These are phyloP conservation scores for Huntiella abstrusa DNA, from an alignment of 2,329 filamentous ascomycete species.

Conservation along the genomic window DNA sequence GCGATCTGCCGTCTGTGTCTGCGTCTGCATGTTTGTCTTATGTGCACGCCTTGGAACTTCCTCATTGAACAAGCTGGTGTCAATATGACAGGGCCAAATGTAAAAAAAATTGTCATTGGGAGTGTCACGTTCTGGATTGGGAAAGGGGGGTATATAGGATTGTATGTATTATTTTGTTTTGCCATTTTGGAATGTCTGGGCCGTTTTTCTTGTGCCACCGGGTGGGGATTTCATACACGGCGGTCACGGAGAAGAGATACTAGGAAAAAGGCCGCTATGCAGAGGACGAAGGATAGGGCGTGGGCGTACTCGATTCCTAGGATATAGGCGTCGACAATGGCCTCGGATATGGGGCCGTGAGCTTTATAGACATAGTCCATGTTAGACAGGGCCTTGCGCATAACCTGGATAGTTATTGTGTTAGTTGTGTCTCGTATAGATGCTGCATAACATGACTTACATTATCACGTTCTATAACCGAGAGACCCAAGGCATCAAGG, in stretches of 20 bases:
- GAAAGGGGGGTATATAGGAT: no score
- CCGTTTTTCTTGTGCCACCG: not conserved
- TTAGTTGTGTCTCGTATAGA: not conserved
- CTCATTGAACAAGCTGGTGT: no score
- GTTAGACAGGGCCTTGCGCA: conserved; percentile 17
- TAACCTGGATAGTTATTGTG: conserved; percentile 15
- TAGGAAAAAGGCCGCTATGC: conserved; percentile 15
- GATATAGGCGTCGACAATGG: conserved; percentile 19
- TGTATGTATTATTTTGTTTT: not conserved
- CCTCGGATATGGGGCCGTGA: conserved; percentile 15
- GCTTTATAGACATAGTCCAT: conserved; percentile 18
- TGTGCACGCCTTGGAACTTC: no score
- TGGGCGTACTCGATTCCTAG: conserved; percentile 20
- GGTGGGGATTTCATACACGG: conserved; percentile 10
- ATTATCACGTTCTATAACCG: conserved; percentile 8
- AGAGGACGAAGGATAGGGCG: conserved; percentile 17
- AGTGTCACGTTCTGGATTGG: no score
- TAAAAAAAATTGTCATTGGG: no score
- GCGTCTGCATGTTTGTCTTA: no score
- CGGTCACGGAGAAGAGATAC: conserved; percentile 16
- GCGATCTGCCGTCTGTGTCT: no score
- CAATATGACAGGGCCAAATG: no score
- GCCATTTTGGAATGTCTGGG: not conserved
- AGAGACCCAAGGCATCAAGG: conserved; percentile 11
- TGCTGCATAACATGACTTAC: conserved; percentile 3